Conservation (phyloP, 192 early-diverging fungal species). For the Backusella parvicylindrica region DNA sequence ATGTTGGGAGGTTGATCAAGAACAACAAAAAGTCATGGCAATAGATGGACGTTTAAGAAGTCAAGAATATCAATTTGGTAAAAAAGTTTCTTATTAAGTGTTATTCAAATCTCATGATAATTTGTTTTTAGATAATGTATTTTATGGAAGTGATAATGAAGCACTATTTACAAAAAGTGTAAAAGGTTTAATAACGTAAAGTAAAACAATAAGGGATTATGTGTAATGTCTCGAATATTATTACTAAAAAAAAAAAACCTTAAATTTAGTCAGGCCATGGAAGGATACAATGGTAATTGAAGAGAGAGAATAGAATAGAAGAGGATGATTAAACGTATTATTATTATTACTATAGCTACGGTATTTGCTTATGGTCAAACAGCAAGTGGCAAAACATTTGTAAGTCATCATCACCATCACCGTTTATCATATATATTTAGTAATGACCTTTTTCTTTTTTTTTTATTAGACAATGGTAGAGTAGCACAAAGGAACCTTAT, state of each 20-base stretch:
- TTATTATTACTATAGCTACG: constrained; percentile 56
- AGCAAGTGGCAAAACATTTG: constrained; percentile 89
- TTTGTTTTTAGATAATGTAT: constrained; percentile 49
- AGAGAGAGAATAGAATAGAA: not conserved
- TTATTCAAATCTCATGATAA: too few species aligned
- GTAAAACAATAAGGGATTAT: not conserved
- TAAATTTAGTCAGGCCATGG: constrained; percentile 57
- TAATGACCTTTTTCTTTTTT: not conserved
- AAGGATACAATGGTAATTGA: constrained; percentile 83
- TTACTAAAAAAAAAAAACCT: too few species aligned
- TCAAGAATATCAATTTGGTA: constrained; percentile 18
- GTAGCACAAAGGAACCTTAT: constrained; percentile 12
- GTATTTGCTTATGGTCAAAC: constrained; percentile 99
- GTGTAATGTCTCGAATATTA: too few species aligned
- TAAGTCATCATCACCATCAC: constrained; percentile 22
- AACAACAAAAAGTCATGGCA: constrained; percentile 25
- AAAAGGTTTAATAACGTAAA: constrained; percentile 24
- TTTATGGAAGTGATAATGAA: constrained; percentile 52
- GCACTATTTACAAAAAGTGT: constrained; percentile 45
- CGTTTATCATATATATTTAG: not conserved
- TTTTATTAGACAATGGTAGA: constrained; percentile 43
- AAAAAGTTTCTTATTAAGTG: too few species aligned
- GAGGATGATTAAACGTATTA: not conserved
- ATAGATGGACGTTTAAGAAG: constrained; percentile 30
- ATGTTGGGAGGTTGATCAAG: constrained; percentile 38